Percentiles rank a stretch among this genome's conserved stretches.
Conservation (phyloP, 1,284 basidiomycete genomes). For the Ustilago loliicola region DNA sequence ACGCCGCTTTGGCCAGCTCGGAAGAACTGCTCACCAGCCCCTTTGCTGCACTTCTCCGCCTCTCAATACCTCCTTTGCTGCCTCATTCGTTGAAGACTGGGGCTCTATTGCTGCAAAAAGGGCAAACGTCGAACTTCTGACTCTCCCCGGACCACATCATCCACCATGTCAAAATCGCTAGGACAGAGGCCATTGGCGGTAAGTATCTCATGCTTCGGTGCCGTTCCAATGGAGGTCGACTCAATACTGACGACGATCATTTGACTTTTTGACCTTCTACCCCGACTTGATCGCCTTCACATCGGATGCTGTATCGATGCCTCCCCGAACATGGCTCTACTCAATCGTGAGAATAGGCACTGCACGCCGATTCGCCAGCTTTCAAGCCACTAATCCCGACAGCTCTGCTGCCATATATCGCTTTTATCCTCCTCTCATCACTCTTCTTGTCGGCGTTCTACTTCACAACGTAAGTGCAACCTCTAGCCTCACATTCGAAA, state of each 20-base stretch:
- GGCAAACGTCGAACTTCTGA: too few species aligned
- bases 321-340: too few species aligned
- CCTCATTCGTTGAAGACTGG: neutral
- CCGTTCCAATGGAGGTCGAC: neutral
- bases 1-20: slow-evolving; percentile 39
- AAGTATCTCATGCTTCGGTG: slow-evolving; percentile 3
- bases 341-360: slow-evolving; percentile 35
- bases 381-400: slow-evolving; percentile 54
- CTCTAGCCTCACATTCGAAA: neutral
- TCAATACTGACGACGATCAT: neutral
- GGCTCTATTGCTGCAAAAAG: neutral
- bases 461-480: slow-evolving; percentile 62
- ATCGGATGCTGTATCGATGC: too few species aligned
- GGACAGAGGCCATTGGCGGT: slow-evolving; percentile 36
- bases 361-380: slow-evolving; percentile 34
- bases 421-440: slow-evolving; percentile 48
- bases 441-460: slow-evolving; percentile 62
- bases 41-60: slow-evolving; percentile 3
- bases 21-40: slow-evolving; percentile 1
- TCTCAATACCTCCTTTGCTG: neutral
- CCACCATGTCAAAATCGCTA: neutral
- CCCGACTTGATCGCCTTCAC: neutral
- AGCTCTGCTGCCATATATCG: slow-evolving; percentile 51
- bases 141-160: neutral
- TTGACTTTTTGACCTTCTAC: too few species aligned